phyloP scores from a whole-genome alignment of 148 eudicot genomes.

The Camellia lanceoleosa region DNA sequence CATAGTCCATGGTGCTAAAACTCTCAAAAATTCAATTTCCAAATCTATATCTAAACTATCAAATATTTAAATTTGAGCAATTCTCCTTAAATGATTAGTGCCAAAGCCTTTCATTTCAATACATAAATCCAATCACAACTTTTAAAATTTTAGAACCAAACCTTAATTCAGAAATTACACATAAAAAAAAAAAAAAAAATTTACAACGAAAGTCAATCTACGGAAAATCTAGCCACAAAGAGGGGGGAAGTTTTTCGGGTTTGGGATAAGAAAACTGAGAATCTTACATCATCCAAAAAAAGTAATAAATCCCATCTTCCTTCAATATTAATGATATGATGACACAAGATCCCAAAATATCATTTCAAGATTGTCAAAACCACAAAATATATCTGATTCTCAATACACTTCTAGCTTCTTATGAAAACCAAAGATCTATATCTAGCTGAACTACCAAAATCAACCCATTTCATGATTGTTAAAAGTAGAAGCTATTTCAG shows the following conservation, averaged over 20 bases:
- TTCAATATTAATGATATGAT: neutral
- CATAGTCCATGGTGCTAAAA: too few species aligned
- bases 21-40: too few species aligned
- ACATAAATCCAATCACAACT: too few species aligned
- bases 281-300: neutral
- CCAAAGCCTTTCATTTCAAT: too few species aligned
- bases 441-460: neutral
- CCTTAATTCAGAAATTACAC: neutral
- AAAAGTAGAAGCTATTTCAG: slow-evolving; percentile 3
- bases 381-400: neutral
- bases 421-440: neutral
- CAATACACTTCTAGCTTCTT: neutral
- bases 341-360: slow-evolving; percentile 1
- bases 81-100: too few species aligned
- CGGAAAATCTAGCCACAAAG: neutral
- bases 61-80: too few species aligned
- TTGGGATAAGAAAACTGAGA: neutral
- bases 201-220: neutral
- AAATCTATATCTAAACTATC: too few species aligned
- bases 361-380: slow-evolving; percentile 6
- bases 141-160: neutral
- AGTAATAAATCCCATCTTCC: neutral
- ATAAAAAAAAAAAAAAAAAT: neutral
- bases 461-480: neutral
- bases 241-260: neutral